A percentile compares a stretch with the other conserved stretches of the same genome.
These are phyloP conservation scores for Dissoconium aciculare DNA, from an alignment of 2,329 filamentous ascomycete species.

Conservation along the genomic window DNA sequence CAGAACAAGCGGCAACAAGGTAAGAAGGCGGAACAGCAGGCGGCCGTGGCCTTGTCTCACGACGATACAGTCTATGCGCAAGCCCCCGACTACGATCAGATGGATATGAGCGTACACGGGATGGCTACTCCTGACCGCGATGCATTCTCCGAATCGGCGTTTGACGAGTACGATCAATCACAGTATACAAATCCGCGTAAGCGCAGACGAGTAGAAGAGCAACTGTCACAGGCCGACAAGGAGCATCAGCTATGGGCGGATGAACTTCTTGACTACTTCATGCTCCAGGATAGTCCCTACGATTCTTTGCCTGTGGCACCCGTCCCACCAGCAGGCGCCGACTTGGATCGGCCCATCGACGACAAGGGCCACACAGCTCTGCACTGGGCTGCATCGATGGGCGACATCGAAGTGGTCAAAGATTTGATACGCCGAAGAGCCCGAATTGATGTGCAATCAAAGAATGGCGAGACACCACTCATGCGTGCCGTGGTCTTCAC, in stretches of 20 bases:
- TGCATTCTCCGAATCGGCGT: slow-evolving; percentile 71
- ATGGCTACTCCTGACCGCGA: slow-evolving; percentile 73
- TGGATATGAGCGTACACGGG: slow-evolving; percentile 17
- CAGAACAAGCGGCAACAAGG: slow-evolving; percentile 12
- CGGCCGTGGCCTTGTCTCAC: slow-evolving; percentile 27
- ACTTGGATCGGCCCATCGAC: slow-evolving; percentile 85
- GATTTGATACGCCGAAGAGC: slow-evolving; percentile 73
- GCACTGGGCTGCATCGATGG: slow-evolving; percentile 97
- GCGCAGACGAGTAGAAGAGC: slow-evolving; percentile 57
- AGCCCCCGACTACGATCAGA: slow-evolving; percentile 15
- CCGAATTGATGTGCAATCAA: slow-evolving; percentile 51
- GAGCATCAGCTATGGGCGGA: slow-evolving; percentile 86
- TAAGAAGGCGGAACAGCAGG: slow-evolving; percentile 17
- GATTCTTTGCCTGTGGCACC: slow-evolving; percentile 56
- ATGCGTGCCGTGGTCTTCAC: slow-evolving; percentile 94
- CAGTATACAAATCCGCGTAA: slow-evolving; percentile 50
- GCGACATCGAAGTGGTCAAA: slow-evolving; percentile 79
- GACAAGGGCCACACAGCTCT: slow-evolving; percentile 82
- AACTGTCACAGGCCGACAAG: slow-evolving; percentile 50
- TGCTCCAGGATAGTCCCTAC: slow-evolving; percentile 38
- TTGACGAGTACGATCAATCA: slow-evolving; percentile 65
- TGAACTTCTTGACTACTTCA: slow-evolving; percentile 88
- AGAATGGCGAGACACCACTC: slow-evolving; percentile 63
- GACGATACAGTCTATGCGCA: slow-evolving; percentile 47
- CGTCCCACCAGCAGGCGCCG: slow-evolving; percentile 69